These are phyloP conservation scores for Scenedesmus sp. DNA, from an alignment of 163 green algal species.

Conservation along the genomic window DNA sequence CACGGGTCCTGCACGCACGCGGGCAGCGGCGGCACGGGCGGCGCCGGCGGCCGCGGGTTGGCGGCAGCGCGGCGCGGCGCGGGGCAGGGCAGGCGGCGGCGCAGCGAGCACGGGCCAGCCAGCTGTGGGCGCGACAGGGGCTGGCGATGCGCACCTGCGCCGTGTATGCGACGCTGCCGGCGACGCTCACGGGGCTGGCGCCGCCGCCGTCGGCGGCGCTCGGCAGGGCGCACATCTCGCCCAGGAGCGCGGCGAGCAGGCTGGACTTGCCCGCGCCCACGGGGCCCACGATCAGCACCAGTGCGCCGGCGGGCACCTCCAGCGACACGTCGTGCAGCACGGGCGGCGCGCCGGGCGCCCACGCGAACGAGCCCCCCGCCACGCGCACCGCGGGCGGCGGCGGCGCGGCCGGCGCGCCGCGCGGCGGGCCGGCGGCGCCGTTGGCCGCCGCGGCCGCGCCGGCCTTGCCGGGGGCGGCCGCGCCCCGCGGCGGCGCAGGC, in stretches of 20 bases:
- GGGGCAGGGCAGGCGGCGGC: too few relatives aligned
- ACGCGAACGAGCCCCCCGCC: conserved; percentile 56
- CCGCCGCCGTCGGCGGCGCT: not conserved
- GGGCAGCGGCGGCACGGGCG: too few relatives aligned
- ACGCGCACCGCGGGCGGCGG: too few relatives aligned
- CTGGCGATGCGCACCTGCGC: conserved; percentile 63
- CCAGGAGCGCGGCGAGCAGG: conserved; percentile 88
- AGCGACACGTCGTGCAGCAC: conserved; percentile 52
- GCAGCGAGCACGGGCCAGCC: too few relatives aligned
- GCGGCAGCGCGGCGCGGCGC: too few relatives aligned
- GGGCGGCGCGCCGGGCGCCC: conserved; percentile 32
- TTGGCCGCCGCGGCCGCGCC: not conserved
- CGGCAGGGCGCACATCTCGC: conserved; percentile 78
- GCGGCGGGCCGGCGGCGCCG: not conserved
- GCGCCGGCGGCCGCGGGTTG: too few relatives aligned
- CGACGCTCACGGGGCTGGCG: conserved; percentile 51
- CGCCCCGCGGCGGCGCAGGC: too few relatives aligned
- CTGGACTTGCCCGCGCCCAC: conserved; percentile 88
- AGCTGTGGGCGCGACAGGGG: too few relatives aligned
- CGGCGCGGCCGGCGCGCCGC: too few relatives aligned
- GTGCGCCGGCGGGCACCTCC: conserved; percentile 9
- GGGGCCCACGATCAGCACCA: conserved; percentile 57
- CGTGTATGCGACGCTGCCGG: conserved; percentile 74
- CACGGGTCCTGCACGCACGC: conserved; percentile 50
- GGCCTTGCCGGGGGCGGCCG: too few relatives aligned